A percentile compares a stretch with the other conserved stretches of the same genome.
phyloP scores from a whole-genome alignment of 2,329 filamentous ascomycete species.

The Pseudogymnoascus sp. region DNA sequence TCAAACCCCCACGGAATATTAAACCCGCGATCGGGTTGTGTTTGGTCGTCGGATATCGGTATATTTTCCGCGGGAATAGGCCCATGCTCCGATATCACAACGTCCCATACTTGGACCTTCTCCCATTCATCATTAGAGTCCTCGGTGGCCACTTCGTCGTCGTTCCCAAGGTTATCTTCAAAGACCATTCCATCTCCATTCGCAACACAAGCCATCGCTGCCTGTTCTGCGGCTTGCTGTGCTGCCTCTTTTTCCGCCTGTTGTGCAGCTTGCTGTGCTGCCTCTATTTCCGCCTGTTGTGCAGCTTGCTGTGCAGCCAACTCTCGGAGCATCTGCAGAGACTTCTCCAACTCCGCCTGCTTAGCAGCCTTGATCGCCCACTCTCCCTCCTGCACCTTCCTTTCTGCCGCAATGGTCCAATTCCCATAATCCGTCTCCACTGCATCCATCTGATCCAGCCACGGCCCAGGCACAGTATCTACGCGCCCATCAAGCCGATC shows the following conservation, averaged over 20 bases:
- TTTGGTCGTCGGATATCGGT: not conserved
- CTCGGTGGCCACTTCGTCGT: conserved; percentile 8
- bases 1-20: not conserved
- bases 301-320: conserved; percentile 11
- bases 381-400: conserved; percentile 62
- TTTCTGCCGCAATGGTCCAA: conserved; percentile 75
- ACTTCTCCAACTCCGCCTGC: conserved; percentile 24
- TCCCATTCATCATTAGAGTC: conserved; percentile 13
- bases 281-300: too few species aligned
- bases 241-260: too few species aligned
- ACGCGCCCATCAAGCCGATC: conserved; percentile 76
- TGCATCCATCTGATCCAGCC: conserved; percentile 79
- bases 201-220: conserved; percentile 11
- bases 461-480: conserved; percentile 76
- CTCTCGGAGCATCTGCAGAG: conserved; percentile 21
- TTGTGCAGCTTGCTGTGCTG: too few species aligned
- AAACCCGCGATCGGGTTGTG: not conserved
- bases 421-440: conserved; percentile 70
- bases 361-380: conserved; percentile 30
- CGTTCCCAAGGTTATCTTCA: conserved; percentile 2
- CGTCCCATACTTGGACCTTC: not conserved
- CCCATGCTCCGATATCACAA: not conserved
- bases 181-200: not conserved
- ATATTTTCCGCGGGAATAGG: not conserved
- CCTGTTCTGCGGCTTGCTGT: too few species aligned